A percentile compares a stretch with the other conserved stretches of the same genome.
Conservation (phyloP, 2,329 filamentous ascomycete species). For the Fusarium euwallaceae region DNA sequence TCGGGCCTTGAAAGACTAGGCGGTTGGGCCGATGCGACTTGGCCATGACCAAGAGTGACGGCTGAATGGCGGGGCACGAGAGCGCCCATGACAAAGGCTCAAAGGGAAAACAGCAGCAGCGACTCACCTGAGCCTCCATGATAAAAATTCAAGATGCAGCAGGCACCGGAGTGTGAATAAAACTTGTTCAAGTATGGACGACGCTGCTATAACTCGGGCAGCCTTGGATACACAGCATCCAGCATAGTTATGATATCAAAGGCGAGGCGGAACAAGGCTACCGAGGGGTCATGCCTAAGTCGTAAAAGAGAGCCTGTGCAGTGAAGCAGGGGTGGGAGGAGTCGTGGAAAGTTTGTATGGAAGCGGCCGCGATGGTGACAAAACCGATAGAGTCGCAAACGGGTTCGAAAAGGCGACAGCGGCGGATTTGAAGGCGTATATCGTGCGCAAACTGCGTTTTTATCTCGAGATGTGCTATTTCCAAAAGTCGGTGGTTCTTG, state of each 20-base stretch:
- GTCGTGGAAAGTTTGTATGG: slow-evolving; percentile 20
- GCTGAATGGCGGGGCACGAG: slow-evolving; percentile 49
- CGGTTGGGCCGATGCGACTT: slow-evolving; percentile 42
- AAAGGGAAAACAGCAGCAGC: slow-evolving; percentile 24
- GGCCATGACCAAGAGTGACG: slow-evolving; percentile 36
- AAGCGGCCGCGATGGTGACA: not conserved
- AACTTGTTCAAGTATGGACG: slow-evolving; percentile 34
- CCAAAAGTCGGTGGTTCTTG: slow-evolving; percentile 58
- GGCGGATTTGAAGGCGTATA: slow-evolving; percentile 36
- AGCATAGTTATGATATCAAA: slow-evolving; percentile 56
- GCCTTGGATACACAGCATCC: slow-evolving; percentile 57
- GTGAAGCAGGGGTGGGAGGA: slow-evolving; percentile 24
- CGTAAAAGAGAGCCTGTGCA: slow-evolving; percentile 32
- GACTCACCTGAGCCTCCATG: slow-evolving; percentile 64
- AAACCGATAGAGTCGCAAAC: slow-evolving; percentile 11
- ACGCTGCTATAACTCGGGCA: slow-evolving; percentile 61
- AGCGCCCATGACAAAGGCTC: slow-evolving; percentile 38
- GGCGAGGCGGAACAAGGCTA: slow-evolving; percentile 55
- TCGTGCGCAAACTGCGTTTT: slow-evolving; percentile 52
- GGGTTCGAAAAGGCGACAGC: slow-evolving; percentile 20
- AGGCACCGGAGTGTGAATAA: slow-evolving; percentile 9
- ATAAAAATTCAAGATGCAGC: slow-evolving; percentile 47
- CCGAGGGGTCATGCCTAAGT: slow-evolving; percentile 57
- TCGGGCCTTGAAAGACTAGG: slow-evolving; percentile 24
- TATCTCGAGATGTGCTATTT: slow-evolving; percentile 51